These are phyloP conservation scores for Yamadazyma tumulicola DNA, from an alignment of 805 yeast species.

Conservation along the genomic window DNA sequence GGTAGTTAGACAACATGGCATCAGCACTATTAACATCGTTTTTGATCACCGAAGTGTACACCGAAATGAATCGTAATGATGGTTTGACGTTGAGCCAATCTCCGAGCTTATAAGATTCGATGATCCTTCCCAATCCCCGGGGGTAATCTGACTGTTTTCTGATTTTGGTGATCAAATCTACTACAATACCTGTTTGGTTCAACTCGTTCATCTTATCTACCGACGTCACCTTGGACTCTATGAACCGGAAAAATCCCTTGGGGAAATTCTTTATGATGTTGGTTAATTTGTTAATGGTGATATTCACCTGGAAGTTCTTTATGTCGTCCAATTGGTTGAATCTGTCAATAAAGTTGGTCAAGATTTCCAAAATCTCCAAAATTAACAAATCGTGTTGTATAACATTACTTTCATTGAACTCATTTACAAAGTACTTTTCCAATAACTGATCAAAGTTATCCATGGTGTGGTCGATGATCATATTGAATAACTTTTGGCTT, in stretches of 20 bases:
- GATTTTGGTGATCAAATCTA: slow-evolving; percentile 67
- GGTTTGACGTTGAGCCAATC: slow-evolving; percentile 67
- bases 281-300: slow-evolving; percentile 7
- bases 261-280: slow-evolving; percentile 31
- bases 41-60: slow-evolving; percentile 47
- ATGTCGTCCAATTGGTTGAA: slow-evolving; percentile 10
- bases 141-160: slow-evolving; percentile 62
- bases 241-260: slow-evolving; percentile 51
- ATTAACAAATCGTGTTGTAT: slow-evolving; percentile 25
- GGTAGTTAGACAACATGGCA: slow-evolving; percentile 37
- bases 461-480: slow-evolving; percentile 10
- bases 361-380: slow-evolving; percentile 46
- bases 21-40: slow-evolving; percentile 26
- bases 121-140: slow-evolving; percentile 47
- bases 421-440: slow-evolving; percentile 11
- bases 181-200: slow-evolving; percentile 67
- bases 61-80: slow-evolving; percentile 46
- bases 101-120: slow-evolving; percentile 53
- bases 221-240: slow-evolving; percentile 49
- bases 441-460: slow-evolving; percentile 8
- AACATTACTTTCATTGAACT: slow-evolving; percentile 12
- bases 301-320: slow-evolving; percentile 9
- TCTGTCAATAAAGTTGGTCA: slow-evolving; percentile 19
- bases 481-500: slow-evolving; percentile 3
- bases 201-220: slow-evolving; percentile 53